These are phyloP conservation scores for Leccinum griseonigrum DNA, from an alignment of 1,284 basidiomycete genomes.

Conservation along the genomic window DNA sequence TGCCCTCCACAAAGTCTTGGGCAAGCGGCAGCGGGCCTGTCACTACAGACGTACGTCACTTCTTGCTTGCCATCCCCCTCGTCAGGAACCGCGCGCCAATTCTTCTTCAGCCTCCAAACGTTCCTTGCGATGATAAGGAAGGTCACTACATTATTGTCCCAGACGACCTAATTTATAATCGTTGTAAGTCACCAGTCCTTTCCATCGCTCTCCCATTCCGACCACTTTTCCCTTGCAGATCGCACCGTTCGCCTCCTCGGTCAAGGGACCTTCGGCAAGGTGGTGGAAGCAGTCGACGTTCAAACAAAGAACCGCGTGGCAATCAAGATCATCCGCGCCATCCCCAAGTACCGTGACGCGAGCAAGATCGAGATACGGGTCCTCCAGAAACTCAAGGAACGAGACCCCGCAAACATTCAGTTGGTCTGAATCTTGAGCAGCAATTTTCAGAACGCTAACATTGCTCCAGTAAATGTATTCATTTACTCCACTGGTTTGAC, in stretches of 20 bases:
- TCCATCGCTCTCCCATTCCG: neutral
- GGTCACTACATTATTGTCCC: conserved; percentile 92
- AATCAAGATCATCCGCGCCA: conserved; percentile 97
- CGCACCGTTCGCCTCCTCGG: conserved; percentile 89
- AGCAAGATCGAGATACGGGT: conserved; percentile 99
- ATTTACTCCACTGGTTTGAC: conserved; percentile 93
- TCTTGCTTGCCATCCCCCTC: conserved; percentile 19
- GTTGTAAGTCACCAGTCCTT: conserved; percentile 57
- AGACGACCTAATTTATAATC: conserved; percentile 81
- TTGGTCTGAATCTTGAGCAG: conserved; percentile 43
- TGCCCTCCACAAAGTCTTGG: conserved; percentile 56
- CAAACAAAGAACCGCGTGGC: conserved; percentile 81
- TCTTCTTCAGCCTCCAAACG: conserved; percentile 51
- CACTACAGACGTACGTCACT: conserved; percentile 58
- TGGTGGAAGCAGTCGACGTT: conserved; percentile 90
- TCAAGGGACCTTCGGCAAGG: conserved; percentile 99
- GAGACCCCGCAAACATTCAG: conserved; percentile 89
- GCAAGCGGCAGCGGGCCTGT: conserved; percentile 58
- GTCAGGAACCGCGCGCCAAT: conserved; percentile 21
- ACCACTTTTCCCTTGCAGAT: conserved; percentile 50
- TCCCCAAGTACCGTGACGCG: conserved; percentile 97
- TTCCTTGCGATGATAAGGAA: conserved; percentile 89
- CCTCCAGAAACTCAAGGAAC: conserved; percentile 86
- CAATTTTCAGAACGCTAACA: conserved; percentile 11
- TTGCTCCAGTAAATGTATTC: conserved; percentile 89